Evolutionary conservation across 805 yeast species (phyloP).

Genomic region (Yamadazyma philogaea): DNA sequence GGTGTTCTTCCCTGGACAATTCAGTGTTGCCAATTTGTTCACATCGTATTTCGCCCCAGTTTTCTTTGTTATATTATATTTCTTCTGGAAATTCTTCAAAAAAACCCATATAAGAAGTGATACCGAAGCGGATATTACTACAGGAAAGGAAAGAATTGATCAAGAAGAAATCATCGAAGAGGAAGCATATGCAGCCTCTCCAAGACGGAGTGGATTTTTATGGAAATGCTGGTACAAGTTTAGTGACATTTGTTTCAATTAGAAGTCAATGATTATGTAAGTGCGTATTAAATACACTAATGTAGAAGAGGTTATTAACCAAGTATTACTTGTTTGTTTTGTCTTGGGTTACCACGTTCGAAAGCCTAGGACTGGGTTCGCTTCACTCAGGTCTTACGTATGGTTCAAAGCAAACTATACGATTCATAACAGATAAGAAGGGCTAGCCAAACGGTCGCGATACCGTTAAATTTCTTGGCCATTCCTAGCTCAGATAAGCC

Average conservation of each 20-base stretch:
- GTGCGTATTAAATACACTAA: too few species aligned
- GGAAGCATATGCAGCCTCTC: constrained; percentile 18
- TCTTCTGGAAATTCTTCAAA: constrained; percentile 33
- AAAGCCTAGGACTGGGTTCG: too few species aligned
- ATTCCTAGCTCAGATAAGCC: too few species aligned
- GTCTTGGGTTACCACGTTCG: too few species aligned
- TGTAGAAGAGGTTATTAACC: too few species aligned
- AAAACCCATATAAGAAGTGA: constrained; percentile 29
- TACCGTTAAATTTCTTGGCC: not conserved
- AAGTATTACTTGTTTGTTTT: too few species aligned
- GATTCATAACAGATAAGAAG: not conserved
- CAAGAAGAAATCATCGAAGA: constrained; percentile 31
- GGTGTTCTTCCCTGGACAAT: constrained; percentile 37
- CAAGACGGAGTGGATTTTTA: constrained; percentile 21
- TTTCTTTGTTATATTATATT: constrained; percentile 21
- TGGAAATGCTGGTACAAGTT: constrained; percentile 19
- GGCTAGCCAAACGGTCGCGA: too few species aligned
- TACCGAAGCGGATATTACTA: constrained; percentile 32
- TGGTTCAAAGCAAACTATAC: not conserved
- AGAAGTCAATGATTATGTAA: not conserved
- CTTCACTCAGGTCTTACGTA: too few species aligned
- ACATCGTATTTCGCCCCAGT: constrained; percentile 39
- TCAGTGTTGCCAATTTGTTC: constrained; percentile 32
- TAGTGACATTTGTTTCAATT: constrained; percentile 14
- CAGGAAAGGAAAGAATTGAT: constrained; percentile 34